phyloP scores from a whole-genome alignment of 495 filamentous ascomycete species.

The Cladorrhinum samala region DNA sequence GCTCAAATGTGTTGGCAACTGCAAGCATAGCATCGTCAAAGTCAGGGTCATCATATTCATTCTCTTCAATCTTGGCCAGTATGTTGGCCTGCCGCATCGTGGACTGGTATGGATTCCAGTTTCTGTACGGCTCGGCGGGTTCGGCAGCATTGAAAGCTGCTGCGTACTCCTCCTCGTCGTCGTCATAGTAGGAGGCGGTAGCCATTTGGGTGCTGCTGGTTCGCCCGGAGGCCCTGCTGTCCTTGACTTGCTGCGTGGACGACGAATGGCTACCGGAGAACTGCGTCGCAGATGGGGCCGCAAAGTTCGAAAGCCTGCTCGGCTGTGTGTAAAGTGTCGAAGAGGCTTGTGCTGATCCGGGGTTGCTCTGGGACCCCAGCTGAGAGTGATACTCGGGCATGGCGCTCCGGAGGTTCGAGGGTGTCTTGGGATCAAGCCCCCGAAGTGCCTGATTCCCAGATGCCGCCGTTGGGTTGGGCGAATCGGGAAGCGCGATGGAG shows the following conservation, averaged over 20 bases:
- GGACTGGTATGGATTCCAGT: neutral
- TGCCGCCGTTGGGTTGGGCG: slow-evolving; percentile 15
- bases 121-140: neutral
- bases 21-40: slow-evolving; percentile 70
- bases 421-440: neutral
- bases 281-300: no score
- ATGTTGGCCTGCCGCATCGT: neutral
- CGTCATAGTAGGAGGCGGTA: neutral
- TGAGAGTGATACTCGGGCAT: slow-evolving; percentile 37
- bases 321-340: no score
- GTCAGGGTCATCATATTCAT: slow-evolving; percentile 36
- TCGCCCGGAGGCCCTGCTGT: neutral
- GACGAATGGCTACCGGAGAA: neutral
- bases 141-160: neutral
- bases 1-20: slow-evolving; percentile 51
- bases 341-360: slow-evolving; percentile 16
- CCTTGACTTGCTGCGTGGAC: neutral
- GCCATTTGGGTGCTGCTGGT: neutral
- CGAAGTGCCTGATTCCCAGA: slow-evolving; percentile 18
- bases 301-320: no score
- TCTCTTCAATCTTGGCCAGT: neutral
- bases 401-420: slow-evolving; percentile 21
- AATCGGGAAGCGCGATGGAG: slow-evolving; percentile 17
- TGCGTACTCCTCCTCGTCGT: neutral
- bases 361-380: slow-evolving; percentile 45